Evolutionary conservation across 75 land plant species (phyloP).

Genomic region (Adiantum capillusveneris): DNA sequence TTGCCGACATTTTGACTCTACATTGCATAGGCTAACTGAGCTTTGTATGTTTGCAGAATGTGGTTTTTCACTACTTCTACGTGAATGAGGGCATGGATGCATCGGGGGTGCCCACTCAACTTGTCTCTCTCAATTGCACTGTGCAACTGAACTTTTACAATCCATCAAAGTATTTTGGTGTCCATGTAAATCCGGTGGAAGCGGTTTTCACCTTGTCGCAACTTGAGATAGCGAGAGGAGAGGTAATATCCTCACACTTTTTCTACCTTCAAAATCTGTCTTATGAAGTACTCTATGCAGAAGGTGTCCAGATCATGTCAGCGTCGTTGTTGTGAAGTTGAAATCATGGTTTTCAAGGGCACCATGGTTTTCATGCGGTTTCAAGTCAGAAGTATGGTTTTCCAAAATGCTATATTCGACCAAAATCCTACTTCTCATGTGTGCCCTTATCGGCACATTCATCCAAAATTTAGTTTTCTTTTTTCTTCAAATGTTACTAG

Average conservation of each 20-base stretch:
- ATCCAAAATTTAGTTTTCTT: too few species aligned
- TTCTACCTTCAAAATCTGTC: not conserved
- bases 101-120: slow-evolving; percentile 75
- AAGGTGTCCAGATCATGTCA: not conserved
- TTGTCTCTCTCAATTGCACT: slow-evolving; percentile 66
- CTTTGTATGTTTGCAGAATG: too few species aligned
- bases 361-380: too few species aligned
- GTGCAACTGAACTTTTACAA: slow-evolving; percentile 49
- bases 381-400: not conserved
- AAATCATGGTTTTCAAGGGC: too few species aligned
- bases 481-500: not conserved
- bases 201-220: slow-evolving; percentile 45
- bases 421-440: too few species aligned
- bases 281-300: not conserved
- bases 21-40: too few species aligned
- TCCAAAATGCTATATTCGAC: not conserved
- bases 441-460: too few species aligned
- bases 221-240: slow-evolving; percentile 60
- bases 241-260: slow-evolving; percentile 30
- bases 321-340: not conserved
- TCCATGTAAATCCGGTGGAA: slow-evolving; percentile 65
- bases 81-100: slow-evolving; percentile 55
- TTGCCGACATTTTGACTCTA: too few species aligned
- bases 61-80: slow-evolving; percentile 51
- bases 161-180: slow-evolving; percentile 68